Base-by-base conservation (phyloP, 805 yeast genomes). In the Groenewaldozyma salmanticensis region DNA sequence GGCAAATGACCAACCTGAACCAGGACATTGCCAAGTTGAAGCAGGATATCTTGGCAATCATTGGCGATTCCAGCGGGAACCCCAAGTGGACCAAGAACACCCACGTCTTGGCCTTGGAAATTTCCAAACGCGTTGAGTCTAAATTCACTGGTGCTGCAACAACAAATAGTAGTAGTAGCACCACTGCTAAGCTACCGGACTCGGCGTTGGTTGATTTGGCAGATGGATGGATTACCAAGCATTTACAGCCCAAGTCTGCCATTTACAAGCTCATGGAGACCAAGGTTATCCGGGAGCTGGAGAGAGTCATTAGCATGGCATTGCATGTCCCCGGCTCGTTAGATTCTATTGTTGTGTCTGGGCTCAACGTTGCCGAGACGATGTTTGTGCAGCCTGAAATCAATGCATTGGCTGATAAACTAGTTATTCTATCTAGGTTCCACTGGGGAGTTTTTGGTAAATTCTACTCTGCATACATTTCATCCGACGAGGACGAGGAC, bases 81-180 rank as follows among this genome's bases (percentile, higher is more conserved):
- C 76, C 84, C 44, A 84, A 87, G 64, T 85, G 95, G 95, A 85
- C 95, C 1, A 74, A 84, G 54, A 85, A 85, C 59, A 74, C 84
- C 20, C 72, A 76, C 48, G 68, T 81, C 13, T 74, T 86, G 47
- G 74, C 90, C 3, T 68, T 85, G 45, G 94, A 81, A 55, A 54
- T 81, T 37, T 72, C 73, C 27, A 72, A 73, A 50, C 43, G 54
- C 3, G 51, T 43, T 4, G 52, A 48, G 38, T n/a, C n/a, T n/a
- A 7, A 24, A 24, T 24, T 24, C 13, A 24, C 13, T 24, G 29
- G 13, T 24, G 11, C 29, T 9, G n/a, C n/a, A n/a, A n/a, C n/a
- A n/a, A n/a, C n/a, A n/a, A 52, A 24, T 27, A 6, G 31, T 21
- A 37, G 39, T 5, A 42, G 29, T 17, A 36, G 31, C 16, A 15